These are phyloP conservation scores for Apiotrichum montevideense DNA, from an alignment of 1,284 basidiomycete genomes.

Conservation along the genomic window DNA sequence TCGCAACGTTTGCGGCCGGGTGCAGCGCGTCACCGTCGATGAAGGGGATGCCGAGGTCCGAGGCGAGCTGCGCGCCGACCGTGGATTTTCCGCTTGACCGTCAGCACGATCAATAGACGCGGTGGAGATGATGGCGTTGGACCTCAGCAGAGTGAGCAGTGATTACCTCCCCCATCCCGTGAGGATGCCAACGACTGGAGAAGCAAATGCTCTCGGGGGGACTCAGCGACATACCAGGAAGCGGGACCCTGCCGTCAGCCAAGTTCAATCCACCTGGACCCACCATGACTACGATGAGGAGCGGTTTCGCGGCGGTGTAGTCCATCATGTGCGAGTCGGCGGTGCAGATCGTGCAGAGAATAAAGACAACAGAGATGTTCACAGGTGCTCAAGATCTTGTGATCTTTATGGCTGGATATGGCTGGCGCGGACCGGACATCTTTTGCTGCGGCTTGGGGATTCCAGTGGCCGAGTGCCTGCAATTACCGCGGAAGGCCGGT, in stretches of 20 bases:
- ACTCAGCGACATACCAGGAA: conserved; percentile 30
- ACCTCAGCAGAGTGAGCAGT: background rate
- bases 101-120: background rate
- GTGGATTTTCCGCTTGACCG: conserved; percentile 73
- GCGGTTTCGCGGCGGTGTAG: conserved; percentile 25
- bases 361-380: too few relatives aligned
- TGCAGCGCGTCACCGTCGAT: conserved; percentile 89
- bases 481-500: conserved; percentile 7
- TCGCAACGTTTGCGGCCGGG: conserved; percentile 70
- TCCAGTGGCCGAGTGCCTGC: background rate
- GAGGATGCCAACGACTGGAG: background rate
- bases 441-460: too few relatives aligned
- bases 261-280: conserved; percentile 2
- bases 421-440: too few relatives aligned
- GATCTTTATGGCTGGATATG: too few relatives aligned
- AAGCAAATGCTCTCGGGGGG: background rate
- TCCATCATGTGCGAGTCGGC: background rate
- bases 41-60: conserved; percentile 62
- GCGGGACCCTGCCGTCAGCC: conserved; percentile 31
- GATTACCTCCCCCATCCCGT: too few relatives aligned
- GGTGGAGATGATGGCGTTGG: background rate
- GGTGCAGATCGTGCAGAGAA: too few relatives aligned
- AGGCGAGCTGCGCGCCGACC: conserved; percentile 62
- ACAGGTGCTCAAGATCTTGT: too few relatives aligned
- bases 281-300: conserved; percentile 47